Conservation (phyloP, 1,139 yeast genomes). For the Saccharomycopsis crataegensis region DNA sequence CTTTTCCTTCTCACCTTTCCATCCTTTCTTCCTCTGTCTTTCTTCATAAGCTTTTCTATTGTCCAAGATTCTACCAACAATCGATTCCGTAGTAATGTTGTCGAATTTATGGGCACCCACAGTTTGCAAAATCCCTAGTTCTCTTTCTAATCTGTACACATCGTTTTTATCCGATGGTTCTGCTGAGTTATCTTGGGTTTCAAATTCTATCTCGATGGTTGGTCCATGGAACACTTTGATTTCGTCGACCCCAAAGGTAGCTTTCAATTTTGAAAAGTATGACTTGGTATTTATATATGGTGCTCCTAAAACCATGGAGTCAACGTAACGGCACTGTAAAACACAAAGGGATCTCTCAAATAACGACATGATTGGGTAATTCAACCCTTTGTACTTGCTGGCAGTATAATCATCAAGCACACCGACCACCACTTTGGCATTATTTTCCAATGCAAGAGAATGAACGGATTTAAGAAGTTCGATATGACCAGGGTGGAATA, state of each 20-base stretch:
- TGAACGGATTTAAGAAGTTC: conserved; percentile 49
- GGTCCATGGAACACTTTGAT: conserved; percentile 57
- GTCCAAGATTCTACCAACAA: conserved; percentile 59
- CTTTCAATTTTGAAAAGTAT: conserved; percentile 31
- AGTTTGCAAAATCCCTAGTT: conserved; percentile 33
- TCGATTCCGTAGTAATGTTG: conserved; percentile 53
- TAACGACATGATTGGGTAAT: conserved; percentile 80
- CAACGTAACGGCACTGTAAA: conserved; percentile 79
- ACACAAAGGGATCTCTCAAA: conserved; percentile 84
- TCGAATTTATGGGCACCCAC: conserved; percentile 52
- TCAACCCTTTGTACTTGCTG: conserved; percentile 53
- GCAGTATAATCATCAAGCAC: conserved; percentile 56
- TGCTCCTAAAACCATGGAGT: conserved; percentile 64
- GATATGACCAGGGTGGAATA: conserved; percentile 91
- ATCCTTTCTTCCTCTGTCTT: conserved; percentile 71
- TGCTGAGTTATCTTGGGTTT: neutral
- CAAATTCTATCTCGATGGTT: conserved; percentile 30
- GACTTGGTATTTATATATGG: conserved; percentile 44
- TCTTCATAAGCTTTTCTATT: conserved; percentile 67
- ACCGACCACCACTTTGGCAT: conserved; percentile 57
- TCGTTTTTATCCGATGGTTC: neutral
- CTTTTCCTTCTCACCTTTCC: conserved; percentile 47
- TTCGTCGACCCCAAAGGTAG: conserved; percentile 29
- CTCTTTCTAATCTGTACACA: neutral
- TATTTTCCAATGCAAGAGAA: conserved; percentile 27